Conservation (phyloP, 1,284 basidiomycete genomes). For the Irpex lacteus region DNA sequence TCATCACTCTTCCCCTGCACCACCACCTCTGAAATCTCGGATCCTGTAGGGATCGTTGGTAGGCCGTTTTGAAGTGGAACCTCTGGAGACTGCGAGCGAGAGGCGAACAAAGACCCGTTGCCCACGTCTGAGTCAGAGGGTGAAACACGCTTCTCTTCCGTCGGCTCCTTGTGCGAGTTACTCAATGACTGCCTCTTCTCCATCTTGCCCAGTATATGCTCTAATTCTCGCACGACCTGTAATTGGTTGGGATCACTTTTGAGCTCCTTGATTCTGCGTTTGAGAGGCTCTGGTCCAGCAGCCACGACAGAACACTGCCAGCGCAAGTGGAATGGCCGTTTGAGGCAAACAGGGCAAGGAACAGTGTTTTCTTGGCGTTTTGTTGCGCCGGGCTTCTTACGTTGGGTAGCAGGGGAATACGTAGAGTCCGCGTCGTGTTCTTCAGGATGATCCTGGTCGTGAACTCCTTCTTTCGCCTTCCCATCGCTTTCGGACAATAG, state of each 20-base stretch:
- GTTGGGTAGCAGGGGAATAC: neutral
- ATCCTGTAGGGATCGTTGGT: slow-evolving; percentile 23
- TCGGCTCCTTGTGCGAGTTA: neutral
- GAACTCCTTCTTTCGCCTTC: slow-evolving; percentile 5
- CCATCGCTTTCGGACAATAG: neutral
- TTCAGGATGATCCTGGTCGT: slow-evolving; percentile 3
- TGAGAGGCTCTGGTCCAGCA: slow-evolving; percentile 18
- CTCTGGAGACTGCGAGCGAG: slow-evolving; percentile 5
- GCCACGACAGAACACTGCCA: slow-evolving; percentile 20
- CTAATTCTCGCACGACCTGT: slow-evolving; percentile 18
- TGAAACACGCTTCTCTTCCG: neutral
- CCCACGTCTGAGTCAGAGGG: neutral
- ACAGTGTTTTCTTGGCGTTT: neutral
- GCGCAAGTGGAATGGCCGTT: slow-evolving; percentile 17
- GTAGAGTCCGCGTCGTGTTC: neutral
- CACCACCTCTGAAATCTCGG: slow-evolving; percentile 28
- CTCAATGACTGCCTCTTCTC: slow-evolving; percentile 3
- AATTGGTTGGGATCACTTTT: slow-evolving; percentile 11
- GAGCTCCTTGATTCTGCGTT: slow-evolving; percentile 19
- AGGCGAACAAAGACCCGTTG: neutral
- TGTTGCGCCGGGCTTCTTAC: neutral
- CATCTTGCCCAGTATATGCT: slow-evolving; percentile 13
- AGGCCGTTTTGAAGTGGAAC: neutral
- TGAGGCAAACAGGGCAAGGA: slow-evolving; percentile 20
- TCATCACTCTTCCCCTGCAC: slow-evolving; percentile 29